A percentile compares a stretch with the other conserved stretches of the same genome.
Evolutionary conservation across 208 protist species (phyloP).

Genomic region (Leishmania gerbilli): DNA sequence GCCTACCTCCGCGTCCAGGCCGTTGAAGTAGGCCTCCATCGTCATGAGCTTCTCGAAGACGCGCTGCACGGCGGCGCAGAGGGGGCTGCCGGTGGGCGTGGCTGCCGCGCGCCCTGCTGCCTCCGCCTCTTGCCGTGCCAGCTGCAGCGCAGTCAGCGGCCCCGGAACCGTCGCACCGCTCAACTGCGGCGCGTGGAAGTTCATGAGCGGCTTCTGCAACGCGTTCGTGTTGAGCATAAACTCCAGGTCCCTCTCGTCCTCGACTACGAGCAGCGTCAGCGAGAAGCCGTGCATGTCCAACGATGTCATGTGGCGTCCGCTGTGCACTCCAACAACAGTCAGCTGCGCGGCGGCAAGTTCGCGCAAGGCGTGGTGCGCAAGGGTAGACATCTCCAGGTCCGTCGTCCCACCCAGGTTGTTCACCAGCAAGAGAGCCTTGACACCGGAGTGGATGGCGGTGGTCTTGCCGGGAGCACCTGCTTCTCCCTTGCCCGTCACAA

Average conservation of each 20-base stretch:
- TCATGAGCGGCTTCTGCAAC: conserved; percentile 48
- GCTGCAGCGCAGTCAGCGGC: conserved; percentile 41
- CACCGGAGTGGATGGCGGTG: conserved; percentile 14
- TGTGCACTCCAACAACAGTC: conserved; percentile 52
- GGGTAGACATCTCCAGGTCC: conserved; percentile 73
- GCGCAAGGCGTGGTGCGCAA: conserved; percentile 37
- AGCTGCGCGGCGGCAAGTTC: conserved; percentile 27
- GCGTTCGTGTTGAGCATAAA: conserved; percentile 46
- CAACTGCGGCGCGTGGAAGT: conserved; percentile 46
- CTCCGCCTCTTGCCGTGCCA: conserved; percentile 35
- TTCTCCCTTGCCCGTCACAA: conserved; percentile 29
- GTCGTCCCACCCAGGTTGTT: conserved; percentile 91
- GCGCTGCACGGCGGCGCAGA: conserved; percentile 19
- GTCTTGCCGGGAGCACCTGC: background rate
- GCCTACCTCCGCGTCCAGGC: conserved; percentile 59
- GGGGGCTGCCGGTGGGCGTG: background rate
- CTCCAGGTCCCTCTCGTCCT: conserved; percentile 36
- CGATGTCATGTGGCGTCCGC: conserved; percentile 84
- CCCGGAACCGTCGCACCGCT: conserved; percentile 22
- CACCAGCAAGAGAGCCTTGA: conserved; percentile 64
- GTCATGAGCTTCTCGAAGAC: conserved; percentile 39
- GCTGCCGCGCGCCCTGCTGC: background rate
- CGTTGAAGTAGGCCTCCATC: conserved; percentile 49
- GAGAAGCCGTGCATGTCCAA: conserved; percentile 91
- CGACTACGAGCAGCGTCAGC: conserved; percentile 61